Evolutionary conservation across 352 stramenopile genomes (phyloP).

Genomic region (Elongisporangium prolatum): DNA sequence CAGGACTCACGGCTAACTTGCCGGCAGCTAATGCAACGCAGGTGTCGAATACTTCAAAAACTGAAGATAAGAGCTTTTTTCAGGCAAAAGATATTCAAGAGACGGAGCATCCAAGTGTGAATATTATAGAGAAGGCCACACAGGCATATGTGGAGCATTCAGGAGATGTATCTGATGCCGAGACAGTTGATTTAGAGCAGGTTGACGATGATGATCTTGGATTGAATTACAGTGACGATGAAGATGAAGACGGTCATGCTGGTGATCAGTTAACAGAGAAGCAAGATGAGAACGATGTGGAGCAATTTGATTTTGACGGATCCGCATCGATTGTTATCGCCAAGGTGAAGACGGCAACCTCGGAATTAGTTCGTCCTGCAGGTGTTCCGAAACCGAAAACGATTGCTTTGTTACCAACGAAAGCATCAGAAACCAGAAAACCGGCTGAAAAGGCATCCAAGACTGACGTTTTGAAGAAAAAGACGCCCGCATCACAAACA

Average conservation of each 20-base stretch:
- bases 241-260: conserved; percentile 8
- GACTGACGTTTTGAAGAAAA: conserved; percentile 5
- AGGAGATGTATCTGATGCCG: not conserved
- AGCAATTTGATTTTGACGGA: conserved; percentile 34
- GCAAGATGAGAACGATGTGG: conserved; percentile 12
- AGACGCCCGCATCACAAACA: not conserved
- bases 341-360: conserved; percentile 24
- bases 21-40: not conserved
- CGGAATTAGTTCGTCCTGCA: conserved; percentile 2
- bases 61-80: not conserved
- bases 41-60: conserved; percentile 1
- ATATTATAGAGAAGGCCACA: not conserved
- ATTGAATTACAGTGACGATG: conserved; percentile 34
- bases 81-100: not conserved
- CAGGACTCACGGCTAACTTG: conserved; percentile 1
- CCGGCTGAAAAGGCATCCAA: conserved; percentile 3
- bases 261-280: conserved; percentile 1
- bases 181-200: conserved; percentile 1
- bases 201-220: conserved; percentile 24
- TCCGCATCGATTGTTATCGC: not conserved
- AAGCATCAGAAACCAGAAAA: conserved; percentile 8
- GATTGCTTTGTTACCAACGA: conserved; percentile 21
- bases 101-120: not conserved
- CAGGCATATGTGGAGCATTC: not conserved
- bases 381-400: conserved; percentile 10